These are phyloP conservation scores for Scalesia atractyloides DNA, from an alignment of 129 eudicot genomes.

Conservation along the genomic window DNA sequence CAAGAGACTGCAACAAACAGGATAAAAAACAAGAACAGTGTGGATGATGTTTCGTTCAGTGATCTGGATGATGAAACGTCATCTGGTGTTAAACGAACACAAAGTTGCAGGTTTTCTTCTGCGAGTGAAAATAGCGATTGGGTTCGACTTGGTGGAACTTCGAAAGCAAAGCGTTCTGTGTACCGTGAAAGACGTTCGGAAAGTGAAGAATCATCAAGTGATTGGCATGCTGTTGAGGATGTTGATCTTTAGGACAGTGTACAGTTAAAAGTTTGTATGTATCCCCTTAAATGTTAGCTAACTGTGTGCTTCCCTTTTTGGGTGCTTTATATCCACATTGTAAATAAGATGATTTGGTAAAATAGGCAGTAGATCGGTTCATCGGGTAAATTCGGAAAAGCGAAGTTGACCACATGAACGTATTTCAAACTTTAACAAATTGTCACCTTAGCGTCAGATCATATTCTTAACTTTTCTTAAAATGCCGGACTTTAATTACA, in stretches of 20 bases:
- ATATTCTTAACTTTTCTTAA: too few species aligned
- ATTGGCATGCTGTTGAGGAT: conserved; percentile 75
- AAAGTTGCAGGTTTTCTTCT: conserved; percentile 36
- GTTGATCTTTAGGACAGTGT: conserved; percentile 42
- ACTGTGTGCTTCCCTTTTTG: not conserved
- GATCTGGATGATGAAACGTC: conserved; percentile 54
- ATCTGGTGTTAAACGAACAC: conserved; percentile 27
- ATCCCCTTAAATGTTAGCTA: not conserved
- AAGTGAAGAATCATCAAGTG: conserved; percentile 68
- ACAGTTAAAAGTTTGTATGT: not conserved
- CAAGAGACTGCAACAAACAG: conserved; percentile 2
- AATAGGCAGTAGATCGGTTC: too few species aligned
- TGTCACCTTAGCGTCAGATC: too few species aligned
- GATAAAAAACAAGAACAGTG: conserved; percentile 19
- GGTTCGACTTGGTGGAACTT: conserved; percentile 43
- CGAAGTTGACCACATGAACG: too few species aligned
- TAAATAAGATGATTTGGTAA: too few species aligned
- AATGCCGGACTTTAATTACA: too few species aligned
- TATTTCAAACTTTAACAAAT: too few species aligned
- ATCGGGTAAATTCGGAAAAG: too few species aligned
- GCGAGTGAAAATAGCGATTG: conserved; percentile 51
- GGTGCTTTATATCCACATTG: too few species aligned
- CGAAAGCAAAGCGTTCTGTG: conserved; percentile 32
- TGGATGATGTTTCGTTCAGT: conserved; percentile 59
- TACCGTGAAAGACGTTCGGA: conserved; percentile 60